phyloP scores from a whole-genome alignment of 345 rosid genomes.

The Linum tenue region DNA sequence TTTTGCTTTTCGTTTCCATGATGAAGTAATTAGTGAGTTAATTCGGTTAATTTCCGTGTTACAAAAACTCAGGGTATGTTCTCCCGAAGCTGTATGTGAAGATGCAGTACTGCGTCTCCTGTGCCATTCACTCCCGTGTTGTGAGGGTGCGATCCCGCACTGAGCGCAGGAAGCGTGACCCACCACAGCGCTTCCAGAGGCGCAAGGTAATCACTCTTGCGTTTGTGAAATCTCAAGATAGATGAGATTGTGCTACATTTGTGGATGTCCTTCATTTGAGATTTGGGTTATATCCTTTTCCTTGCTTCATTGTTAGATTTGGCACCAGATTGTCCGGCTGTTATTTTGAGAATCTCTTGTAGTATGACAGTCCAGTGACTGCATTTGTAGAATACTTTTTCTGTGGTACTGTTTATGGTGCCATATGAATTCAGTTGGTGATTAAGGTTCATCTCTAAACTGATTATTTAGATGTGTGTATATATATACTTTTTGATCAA shows the following conservation, averaged over 20 bases:
- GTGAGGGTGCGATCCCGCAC: slow-evolving; percentile 87
- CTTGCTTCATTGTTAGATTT: too few relatives aligned
- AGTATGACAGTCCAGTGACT: too few relatives aligned
- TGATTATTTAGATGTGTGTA: too few relatives aligned
- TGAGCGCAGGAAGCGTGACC: slow-evolving; percentile 66
- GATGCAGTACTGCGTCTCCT: slow-evolving; percentile 89
- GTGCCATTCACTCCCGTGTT: slow-evolving; percentile 96
- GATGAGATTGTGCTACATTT: not conserved
- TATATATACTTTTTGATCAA: too few relatives aligned
- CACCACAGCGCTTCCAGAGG: slow-evolving; percentile 71
- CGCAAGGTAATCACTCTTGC: slow-evolving; percentile 46
- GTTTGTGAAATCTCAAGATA: not conserved
- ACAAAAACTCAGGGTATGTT: slow-evolving; percentile 36
- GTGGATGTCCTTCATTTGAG: not conserved
- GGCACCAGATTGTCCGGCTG: too few relatives aligned
- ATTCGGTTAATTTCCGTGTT: not conserved
- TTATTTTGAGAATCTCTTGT: too few relatives aligned
- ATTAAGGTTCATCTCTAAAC: too few relatives aligned
- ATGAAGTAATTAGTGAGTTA: not conserved
- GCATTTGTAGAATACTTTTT: not conserved
- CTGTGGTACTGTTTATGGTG: too few relatives aligned
- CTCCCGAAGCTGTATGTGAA: slow-evolving; percentile 75
- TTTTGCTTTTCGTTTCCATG: not conserved
- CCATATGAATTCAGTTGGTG: not conserved
- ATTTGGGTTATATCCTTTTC: too few relatives aligned